Evolutionary conservation across 192 early-diverging fungal species (phyloP), one percentile per base, ranked within the genome.

Genomic region (Umbelopsis sp.): DNA sequence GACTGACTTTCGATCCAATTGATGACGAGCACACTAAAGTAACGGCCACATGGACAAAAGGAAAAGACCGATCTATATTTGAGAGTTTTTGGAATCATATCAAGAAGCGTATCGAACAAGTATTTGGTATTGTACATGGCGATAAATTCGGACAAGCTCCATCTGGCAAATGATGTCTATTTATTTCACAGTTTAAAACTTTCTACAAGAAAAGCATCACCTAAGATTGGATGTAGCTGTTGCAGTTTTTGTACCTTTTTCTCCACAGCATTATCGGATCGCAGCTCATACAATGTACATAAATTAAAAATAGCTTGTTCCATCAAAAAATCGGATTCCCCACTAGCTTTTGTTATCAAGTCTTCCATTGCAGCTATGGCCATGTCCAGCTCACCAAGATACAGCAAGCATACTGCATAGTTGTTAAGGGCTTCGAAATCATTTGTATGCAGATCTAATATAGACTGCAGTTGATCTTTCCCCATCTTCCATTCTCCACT

Each of bases 261-360:
- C 20, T 64, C 66, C 9, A 76, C 52, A 11, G 81, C 71, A 30
- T 67, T 70, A 50, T 82, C 85, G 18, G 76, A 81, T 20, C 85
- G 61, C 18, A 86, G 71, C 44, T 86, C 85, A 70, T 80, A 84
- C 20, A 86, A 74, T 6, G 81, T 86, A 55, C 82, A 84, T 74
- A 86, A 66, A 53, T 86, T 86, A 66, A 81, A 79, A 15, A 86
- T 64, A 13, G 77, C 66, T 10, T 80, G 74, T 64, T 82, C 82
- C 33, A 83, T 80, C 27, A 79, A 72, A 10, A 82, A 79, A 23
- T 83, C 82, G 21, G 82, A 74, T 8, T 73, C 76, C 4, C 81
- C 82, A 21, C 82, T 72, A 18, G 81, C 66, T 48, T 74, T 61
- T 55, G 77, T 33, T 11, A 61, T 74, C 35, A 84, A 27, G 11